Conservation (phyloP, 208 protist species). For the Trypanosoma congolense region DNA sequence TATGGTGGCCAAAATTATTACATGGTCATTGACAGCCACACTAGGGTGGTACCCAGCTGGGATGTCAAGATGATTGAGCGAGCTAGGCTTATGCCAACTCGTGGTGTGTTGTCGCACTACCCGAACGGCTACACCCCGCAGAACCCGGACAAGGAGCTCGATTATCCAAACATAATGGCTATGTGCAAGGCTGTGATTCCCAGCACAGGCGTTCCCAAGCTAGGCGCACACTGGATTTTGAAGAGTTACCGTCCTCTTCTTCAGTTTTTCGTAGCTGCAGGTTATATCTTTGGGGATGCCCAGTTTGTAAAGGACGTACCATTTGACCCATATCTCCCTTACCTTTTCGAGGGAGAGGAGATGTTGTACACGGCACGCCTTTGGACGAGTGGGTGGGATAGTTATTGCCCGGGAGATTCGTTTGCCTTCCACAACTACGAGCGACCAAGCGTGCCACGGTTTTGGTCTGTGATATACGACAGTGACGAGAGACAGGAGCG, state of each 20-base stretch:
- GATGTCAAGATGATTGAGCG: constrained; percentile 69
- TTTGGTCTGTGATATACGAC: constrained; percentile 27
- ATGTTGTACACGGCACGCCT: constrained; percentile 78
- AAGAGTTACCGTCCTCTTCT: constrained; percentile 23
- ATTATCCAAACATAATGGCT: constrained; percentile 38
- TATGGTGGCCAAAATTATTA: constrained; percentile 82
- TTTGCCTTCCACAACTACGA: constrained; percentile 84
- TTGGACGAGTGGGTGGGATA: constrained; percentile 86
- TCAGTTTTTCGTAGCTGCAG: constrained; percentile 67
- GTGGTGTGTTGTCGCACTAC: constrained; percentile 74
- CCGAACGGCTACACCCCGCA: constrained; percentile 67
- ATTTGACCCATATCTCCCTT: constrained; percentile 90
- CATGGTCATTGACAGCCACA: constrained; percentile 86
- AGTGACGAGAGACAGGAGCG: background rate
- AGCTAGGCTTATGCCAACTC: constrained; percentile 55
- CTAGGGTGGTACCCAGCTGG: constrained; percentile 64
- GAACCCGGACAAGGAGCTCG: constrained; percentile 35
- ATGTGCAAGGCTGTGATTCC: constrained; percentile 73
- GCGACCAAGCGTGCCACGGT: constrained; percentile 39
- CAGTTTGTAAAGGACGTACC: constrained; percentile 75
- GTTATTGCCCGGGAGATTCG: constrained; percentile 63
- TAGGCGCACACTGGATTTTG: constrained; percentile 41
- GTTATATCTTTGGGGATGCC: constrained; percentile 74
- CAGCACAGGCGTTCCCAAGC: constrained; percentile 59
- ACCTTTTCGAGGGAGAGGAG: constrained; percentile 93